Evolutionary conservation across 441 rosid genomes (phyloP).

Genomic region (Breynia disticha): DNA sequence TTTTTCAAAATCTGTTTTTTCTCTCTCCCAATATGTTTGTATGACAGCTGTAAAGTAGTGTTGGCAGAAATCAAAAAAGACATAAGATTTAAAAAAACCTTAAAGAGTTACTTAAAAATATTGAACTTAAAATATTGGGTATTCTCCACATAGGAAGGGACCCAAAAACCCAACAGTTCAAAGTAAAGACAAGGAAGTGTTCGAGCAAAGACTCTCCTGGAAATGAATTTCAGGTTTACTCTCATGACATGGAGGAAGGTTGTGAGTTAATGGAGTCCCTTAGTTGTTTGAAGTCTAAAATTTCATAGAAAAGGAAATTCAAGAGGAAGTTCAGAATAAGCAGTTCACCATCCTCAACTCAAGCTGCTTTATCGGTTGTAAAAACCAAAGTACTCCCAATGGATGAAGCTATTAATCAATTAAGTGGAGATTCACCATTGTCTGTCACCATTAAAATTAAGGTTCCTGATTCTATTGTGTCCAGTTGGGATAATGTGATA

Average conservation of each 20-base stretch:
- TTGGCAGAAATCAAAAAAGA: too few species aligned
- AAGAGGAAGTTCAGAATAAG: constrained; percentile 28
- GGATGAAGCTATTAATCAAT: constrained; percentile 14
- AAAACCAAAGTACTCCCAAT: constrained; percentile 13
- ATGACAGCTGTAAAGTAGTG: too few species aligned
- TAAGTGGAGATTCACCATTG: constrained; percentile 13
- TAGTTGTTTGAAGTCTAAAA: constrained; percentile 35
- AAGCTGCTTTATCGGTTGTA: constrained; percentile 12
- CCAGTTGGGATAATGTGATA: constrained; percentile 23
- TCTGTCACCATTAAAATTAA: constrained; percentile 31
- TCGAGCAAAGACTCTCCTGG: constrained; percentile 14
- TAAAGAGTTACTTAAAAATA: too few species aligned
- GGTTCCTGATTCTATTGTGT: constrained; percentile 25
- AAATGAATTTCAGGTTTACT: constrained; percentile 16
- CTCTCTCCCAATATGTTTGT: too few species aligned
- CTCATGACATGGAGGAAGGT: constrained; percentile 24
- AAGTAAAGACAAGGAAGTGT: constrained; percentile 45
- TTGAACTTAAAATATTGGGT: too few species aligned
- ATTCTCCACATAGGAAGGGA: too few species aligned
- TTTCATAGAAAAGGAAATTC: constrained; percentile 29
- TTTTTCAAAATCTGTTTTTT: too few species aligned
- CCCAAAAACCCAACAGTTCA: too few species aligned
- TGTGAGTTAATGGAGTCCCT: constrained; percentile 48
- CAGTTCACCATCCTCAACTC: constrained; percentile 14
- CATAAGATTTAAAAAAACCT: too few species aligned